Conservation (phyloP, 2,329 filamentous ascomycete genomes). For the Fusarium decemcellulare region DNA sequence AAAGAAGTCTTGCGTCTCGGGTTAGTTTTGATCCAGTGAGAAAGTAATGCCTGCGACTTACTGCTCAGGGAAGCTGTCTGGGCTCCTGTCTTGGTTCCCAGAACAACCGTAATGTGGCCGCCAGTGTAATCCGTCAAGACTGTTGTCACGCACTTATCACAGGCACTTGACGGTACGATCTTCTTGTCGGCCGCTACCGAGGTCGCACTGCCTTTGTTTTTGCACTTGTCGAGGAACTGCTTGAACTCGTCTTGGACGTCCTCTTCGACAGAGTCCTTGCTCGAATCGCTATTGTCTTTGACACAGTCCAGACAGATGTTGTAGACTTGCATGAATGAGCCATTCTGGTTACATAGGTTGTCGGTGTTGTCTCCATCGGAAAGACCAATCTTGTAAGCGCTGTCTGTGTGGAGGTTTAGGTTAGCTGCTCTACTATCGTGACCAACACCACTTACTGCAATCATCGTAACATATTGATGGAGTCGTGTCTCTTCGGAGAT, state of each 20-base stretch:
- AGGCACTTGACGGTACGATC: background rate
- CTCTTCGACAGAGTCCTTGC: background rate
- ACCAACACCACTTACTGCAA: background rate
- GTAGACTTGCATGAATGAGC: background rate
- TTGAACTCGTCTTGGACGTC: background rate
- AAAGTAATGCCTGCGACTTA: background rate
- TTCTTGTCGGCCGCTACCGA: background rate
- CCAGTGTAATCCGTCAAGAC: background rate
- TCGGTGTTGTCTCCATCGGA: background rate
- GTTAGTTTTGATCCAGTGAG: background rate
- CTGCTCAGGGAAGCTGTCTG: background rate
- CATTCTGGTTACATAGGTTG: background rate
- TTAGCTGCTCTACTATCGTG: background rate
- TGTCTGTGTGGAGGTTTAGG: background rate
- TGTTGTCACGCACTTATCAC: background rate
- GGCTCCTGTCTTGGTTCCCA: background rate
- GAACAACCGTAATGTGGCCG: background rate
- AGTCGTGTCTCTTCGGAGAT: background rate
- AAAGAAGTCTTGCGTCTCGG: background rate
- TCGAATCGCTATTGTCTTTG: background rate
- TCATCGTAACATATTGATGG: conserved; percentile 1
- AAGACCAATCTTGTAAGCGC: conserved; percentile 3
- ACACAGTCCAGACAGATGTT: conserved; percentile 1
- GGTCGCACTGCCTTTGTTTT: background rate
- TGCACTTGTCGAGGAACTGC: background rate